Percentiles rank a stretch among this genome's conserved stretches.
Conservation (phyloP, 139 green algal genomes). For the Eudorina sp. region DNA sequence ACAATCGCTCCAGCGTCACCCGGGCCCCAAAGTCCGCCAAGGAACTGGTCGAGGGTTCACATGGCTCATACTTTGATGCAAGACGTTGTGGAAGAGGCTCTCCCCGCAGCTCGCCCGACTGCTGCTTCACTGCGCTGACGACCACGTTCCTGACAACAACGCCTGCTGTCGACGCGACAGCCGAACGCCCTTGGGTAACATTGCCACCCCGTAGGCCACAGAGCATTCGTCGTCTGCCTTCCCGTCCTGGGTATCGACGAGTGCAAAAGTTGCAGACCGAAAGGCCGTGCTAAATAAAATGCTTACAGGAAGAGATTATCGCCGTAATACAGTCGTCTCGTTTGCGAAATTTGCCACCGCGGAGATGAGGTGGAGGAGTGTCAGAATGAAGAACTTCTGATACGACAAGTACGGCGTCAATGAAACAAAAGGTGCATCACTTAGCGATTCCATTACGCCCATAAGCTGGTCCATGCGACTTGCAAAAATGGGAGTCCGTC, state of each 20-base stretch:
- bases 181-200: neutral
- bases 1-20: constrained; percentile 47
- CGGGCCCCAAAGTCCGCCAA: constrained; percentile 39
- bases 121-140: constrained; percentile 8
- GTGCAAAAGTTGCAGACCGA: neutral
- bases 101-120: neutral
- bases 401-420: too few species aligned
- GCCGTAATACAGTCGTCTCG: too few species aligned
- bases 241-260: neutral
- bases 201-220: neutral
- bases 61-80: constrained; percentile 21
- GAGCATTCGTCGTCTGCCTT: constrained; percentile 27
- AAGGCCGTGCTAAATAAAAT: neutral
- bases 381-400: too few species aligned
- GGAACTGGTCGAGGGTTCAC: constrained; percentile 36
- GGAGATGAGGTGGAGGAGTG: too few species aligned
- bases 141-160: neutral
- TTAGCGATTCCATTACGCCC: too few species aligned
- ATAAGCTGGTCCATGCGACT: too few species aligned
- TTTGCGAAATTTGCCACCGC: too few species aligned
- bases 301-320: neutral
- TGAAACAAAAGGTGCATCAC: too few species aligned
- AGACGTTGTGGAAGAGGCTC: neutral
- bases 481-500: neutral
- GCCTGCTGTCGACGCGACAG: neutral